Conservation (phyloP, 2,329 filamentous ascomycete genomes). For the Diplodia intermedia region DNA sequence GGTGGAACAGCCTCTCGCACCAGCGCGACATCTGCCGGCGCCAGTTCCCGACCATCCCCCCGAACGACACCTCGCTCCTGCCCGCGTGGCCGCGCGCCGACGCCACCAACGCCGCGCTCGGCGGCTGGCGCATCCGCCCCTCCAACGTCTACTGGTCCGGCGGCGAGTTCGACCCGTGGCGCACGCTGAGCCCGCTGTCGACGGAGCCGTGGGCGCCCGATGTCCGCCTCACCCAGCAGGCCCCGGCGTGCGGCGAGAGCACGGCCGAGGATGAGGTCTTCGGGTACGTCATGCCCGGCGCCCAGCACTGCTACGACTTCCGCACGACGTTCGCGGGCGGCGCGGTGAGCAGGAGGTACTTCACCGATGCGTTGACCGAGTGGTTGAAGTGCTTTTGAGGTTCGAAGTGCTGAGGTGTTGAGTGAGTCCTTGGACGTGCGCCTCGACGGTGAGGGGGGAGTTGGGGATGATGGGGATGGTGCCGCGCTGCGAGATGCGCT, state of each 20-base stretch:
- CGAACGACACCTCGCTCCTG: constrained; percentile 44
- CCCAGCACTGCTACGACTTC: constrained; percentile 59
- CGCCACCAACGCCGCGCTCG: constrained; percentile 53
- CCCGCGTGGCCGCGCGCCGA: constrained; percentile 51
- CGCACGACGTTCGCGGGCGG: constrained; percentile 41
- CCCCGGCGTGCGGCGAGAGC: constrained; percentile 53
- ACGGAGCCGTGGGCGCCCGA: constrained; percentile 52
- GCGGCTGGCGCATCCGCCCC: constrained; percentile 60
- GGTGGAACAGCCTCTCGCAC: constrained; percentile 55
- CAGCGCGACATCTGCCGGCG: constrained; percentile 56
- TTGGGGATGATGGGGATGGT: not conserved
- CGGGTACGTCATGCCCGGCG: constrained; percentile 55
- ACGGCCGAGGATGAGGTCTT: constrained; percentile 53
- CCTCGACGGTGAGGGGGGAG: too few relatives aligned
- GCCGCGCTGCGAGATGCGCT: constrained; percentile 39
- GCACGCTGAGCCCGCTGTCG: constrained; percentile 54
- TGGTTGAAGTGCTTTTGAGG: constrained; percentile 49
- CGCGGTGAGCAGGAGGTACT: constrained; percentile 46
- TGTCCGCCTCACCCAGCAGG: constrained; percentile 48
- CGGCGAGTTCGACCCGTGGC: constrained; percentile 62
- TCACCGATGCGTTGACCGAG: constrained; percentile 51
- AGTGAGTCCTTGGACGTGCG: too few relatives aligned
- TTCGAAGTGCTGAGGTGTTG: too few relatives aligned
- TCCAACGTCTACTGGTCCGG: constrained; percentile 60
- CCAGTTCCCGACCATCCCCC: constrained; percentile 53